Percentiles rank a stretch among this genome's conserved stretches.
phyloP scores from a whole-genome alignment of 2,329 filamentous ascomycete genomes.

The Hypomyces rosellus region DNA sequence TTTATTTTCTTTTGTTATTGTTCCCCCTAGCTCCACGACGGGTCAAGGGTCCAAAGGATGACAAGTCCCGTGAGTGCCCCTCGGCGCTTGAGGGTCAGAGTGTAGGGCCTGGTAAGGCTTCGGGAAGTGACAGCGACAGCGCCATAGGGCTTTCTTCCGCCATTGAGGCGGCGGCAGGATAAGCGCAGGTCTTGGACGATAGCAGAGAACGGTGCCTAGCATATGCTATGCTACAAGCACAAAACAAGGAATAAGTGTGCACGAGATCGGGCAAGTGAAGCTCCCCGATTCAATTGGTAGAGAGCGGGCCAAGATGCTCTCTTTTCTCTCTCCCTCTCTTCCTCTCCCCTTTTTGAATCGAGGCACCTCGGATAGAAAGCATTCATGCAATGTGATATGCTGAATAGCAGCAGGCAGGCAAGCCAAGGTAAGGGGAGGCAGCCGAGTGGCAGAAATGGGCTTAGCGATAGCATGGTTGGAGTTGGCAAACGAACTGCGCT shows the following conservation, averaged over 20 bases:
- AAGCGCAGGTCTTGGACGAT: slow-evolving; percentile 3
- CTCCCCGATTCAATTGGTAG: slow-evolving; percentile 3
- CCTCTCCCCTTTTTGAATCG: too few relatives aligned
- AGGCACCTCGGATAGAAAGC: too few relatives aligned
- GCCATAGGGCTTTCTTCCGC: not conserved
- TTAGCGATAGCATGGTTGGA: not conserved
- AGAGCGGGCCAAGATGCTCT: too few relatives aligned
- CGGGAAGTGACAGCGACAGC: not conserved
- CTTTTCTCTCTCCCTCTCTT: too few relatives aligned
- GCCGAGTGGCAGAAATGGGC: slow-evolving; percentile 7
- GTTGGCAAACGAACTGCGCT: not conserved
- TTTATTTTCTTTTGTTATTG: not conserved
- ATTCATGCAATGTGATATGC: slow-evolving; percentile 9
- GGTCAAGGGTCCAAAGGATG: too few relatives aligned
- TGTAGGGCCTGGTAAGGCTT: not conserved
- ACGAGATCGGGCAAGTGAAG: not conserved
- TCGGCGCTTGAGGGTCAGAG: not conserved
- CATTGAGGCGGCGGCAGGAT: not conserved
- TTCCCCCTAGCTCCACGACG: too few relatives aligned
- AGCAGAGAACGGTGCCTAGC: slow-evolving; percentile 9
- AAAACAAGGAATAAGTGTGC: too few relatives aligned
- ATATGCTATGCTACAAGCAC: not conserved
- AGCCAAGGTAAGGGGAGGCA: slow-evolving; percentile 5
- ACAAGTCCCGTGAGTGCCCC: not conserved
- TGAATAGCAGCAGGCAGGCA: slow-evolving; percentile 2